A percentile compares a stretch with the other conserved stretches of the same genome.
These are phyloP conservation scores for Alloteropsis semialata DNA, from an alignment of 176 grass and related monocot genomes.

Conservation along the genomic window DNA sequence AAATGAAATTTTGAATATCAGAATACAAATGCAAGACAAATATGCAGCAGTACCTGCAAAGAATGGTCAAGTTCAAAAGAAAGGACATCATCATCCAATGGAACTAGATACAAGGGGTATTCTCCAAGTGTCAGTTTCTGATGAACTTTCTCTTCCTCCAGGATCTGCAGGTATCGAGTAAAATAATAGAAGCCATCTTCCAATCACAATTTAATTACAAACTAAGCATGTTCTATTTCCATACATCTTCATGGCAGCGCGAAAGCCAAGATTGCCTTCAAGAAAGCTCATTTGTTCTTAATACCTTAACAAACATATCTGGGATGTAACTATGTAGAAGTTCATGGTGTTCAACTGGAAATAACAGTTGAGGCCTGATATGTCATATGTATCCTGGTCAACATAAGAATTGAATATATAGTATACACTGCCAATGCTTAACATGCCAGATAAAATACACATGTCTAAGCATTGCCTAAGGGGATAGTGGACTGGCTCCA, in stretches of 20 bases:
- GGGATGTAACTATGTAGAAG: neutral
- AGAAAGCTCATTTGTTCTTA: neutral
- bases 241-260: neutral
- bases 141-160: slow-evolving; percentile 95
- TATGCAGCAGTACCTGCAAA: slow-evolving; percentile 59
- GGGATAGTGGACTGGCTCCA: neutral
- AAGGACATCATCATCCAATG: slow-evolving; percentile 88
- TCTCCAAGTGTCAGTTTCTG: slow-evolving; percentile 75
- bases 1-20: slow-evolving; percentile 17
- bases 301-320: neutral
- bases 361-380: neutral
- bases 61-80: slow-evolving; percentile 90
- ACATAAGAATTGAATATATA: neutral
- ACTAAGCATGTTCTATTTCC: neutral
- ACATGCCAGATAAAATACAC: neutral
- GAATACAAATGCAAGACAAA: neutral
- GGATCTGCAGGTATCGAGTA: slow-evolving; percentile 49
- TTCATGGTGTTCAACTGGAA: neutral
- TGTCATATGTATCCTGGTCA: neutral
- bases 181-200: neutral
- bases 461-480: neutral
- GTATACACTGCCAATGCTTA: neutral
- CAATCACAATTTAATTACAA: neutral
- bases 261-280: neutral
- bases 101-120: slow-evolving; percentile 84